Conservation (phyloP, 768 basidiomycete species). For the Lactifluus echinatus region DNA sequence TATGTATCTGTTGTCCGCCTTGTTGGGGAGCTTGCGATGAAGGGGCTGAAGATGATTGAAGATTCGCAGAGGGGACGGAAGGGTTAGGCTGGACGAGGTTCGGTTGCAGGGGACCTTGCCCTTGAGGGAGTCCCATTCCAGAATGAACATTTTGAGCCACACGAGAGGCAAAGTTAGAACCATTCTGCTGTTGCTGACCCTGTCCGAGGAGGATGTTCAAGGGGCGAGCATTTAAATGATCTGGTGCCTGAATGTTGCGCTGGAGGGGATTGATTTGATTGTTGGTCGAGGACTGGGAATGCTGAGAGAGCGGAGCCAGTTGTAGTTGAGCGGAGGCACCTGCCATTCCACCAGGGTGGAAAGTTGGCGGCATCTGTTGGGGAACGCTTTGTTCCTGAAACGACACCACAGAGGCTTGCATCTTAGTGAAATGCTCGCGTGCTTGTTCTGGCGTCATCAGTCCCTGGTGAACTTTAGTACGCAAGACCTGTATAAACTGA, state of each 20-base stretch:
- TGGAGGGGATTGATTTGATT: constrained; percentile 5
- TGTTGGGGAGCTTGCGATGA: not conserved
- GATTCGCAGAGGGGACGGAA: not conserved
- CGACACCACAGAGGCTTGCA: not conserved
- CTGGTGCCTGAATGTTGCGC: constrained; percentile 4
- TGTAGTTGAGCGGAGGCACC: constrained; percentile 3
- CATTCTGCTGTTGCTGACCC: constrained; percentile 6
- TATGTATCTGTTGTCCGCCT: not conserved
- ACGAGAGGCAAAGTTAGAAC: constrained; percentile 1
- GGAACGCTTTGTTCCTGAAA: constrained; percentile 8
- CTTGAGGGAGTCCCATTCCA: constrained; percentile 8
- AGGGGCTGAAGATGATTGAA: not conserved
- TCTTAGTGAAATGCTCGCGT: not conserved
- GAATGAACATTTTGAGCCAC: constrained; percentile 7
- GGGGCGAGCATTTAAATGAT: not conserved
- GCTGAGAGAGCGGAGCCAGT: constrained; percentile 4
- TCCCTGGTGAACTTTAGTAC: not conserved
- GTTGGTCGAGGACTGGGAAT: not conserved
- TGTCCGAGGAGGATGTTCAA: constrained; percentile 1
- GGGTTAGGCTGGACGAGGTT: constrained; percentile 7
- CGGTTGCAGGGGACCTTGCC: constrained; percentile 7
- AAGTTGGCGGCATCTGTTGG: constrained; percentile 6
- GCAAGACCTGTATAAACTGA: not conserved
- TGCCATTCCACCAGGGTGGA: not conserved
- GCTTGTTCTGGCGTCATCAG: constrained; percentile 4